phyloP scores from a whole-genome alignment of 2,329 filamentous ascomycete genomes.

The Kalmusia sp. region DNA sequence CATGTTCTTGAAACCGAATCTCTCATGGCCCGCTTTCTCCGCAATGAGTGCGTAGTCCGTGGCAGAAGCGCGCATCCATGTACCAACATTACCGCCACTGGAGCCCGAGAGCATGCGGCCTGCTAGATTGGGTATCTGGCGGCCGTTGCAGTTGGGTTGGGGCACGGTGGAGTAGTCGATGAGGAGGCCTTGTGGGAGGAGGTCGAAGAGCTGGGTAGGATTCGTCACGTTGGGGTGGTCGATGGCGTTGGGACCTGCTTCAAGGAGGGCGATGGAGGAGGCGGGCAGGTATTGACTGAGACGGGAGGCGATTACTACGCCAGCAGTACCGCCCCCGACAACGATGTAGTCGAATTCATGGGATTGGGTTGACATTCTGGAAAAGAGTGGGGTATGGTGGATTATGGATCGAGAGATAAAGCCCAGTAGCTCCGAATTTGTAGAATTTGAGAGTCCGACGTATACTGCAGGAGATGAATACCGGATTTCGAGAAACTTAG shows the following conservation, averaged over 20 bases:
- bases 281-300: constrained; percentile 18
- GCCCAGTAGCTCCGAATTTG: too few species aligned
- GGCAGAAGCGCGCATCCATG: constrained; percentile 23
- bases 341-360: constrained; percentile 26
- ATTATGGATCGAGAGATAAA: too few species aligned
- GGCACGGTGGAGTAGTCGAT: constrained; percentile 25
- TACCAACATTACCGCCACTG: constrained; percentile 21
- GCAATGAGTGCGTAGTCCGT: constrained; percentile 22
- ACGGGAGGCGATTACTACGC: constrained; percentile 27
- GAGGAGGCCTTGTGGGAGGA: constrained; percentile 15
- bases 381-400: too few species aligned
- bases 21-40: constrained; percentile 18
- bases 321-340: constrained; percentile 35
- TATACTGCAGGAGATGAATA: too few species aligned
- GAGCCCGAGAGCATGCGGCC: constrained; percentile 24
- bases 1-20: constrained; percentile 17
- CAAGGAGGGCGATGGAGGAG: constrained; percentile 17
- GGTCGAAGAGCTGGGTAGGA: constrained; percentile 10
- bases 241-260: constrained; percentile 23
- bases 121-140: constrained; percentile 19
- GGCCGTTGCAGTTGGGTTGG: constrained; percentile 18
- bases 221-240: constrained; percentile 19
- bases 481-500: too few species aligned
- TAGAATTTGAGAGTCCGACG: too few species aligned
- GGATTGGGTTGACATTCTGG: not conserved